Conservation (phyloP, 1,139 yeast species). For the Arxiozyma slooffiae region DNA sequence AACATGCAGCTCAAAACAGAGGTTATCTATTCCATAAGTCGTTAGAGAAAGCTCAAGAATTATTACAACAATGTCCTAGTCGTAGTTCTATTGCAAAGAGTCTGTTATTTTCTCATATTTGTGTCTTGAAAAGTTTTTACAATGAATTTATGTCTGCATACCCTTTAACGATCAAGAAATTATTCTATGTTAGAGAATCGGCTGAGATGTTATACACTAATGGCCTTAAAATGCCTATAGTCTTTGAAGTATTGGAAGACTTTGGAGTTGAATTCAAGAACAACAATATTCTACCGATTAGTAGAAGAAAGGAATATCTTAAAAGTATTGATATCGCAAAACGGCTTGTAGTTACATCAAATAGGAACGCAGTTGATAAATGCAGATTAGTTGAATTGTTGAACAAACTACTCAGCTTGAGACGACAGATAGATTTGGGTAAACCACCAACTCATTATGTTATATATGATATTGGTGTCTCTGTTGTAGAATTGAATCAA, state of each 20-base stretch:
- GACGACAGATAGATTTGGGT: slow-evolving; percentile 21
- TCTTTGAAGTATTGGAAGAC: slow-evolving; percentile 22
- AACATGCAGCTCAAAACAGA: slow-evolving; percentile 2
- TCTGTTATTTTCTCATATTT: slow-evolving; percentile 14
- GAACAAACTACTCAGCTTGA: slow-evolving; percentile 14
- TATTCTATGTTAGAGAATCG: slow-evolving; percentile 16
- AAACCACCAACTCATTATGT: slow-evolving; percentile 16
- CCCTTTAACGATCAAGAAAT: background rate
- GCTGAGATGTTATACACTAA: slow-evolving; percentile 20
- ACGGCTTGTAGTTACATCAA: slow-evolving; percentile 15
- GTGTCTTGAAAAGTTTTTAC: slow-evolving; percentile 11
- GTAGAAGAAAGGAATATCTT: slow-evolving; percentile 20
- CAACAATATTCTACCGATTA: slow-evolving; percentile 11
- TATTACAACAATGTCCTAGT: slow-evolving; percentile 16
- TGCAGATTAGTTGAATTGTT: slow-evolving; percentile 13
- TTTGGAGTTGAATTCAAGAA: slow-evolving; percentile 18
- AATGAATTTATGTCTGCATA: slow-evolving; percentile 6
- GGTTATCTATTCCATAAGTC: slow-evolving; percentile 17
- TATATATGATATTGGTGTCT: slow-evolving; percentile 10
- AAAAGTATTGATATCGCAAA: slow-evolving; percentile 23
- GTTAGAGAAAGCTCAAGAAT: slow-evolving; percentile 17
- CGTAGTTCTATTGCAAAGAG: slow-evolving; percentile 18
- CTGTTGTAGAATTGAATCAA: slow-evolving; percentile 15
- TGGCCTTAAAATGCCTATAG: slow-evolving; percentile 29
- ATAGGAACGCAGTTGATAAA: slow-evolving; percentile 15